Evolutionary conservation across 192 early-diverging fungal genomes (phyloP).

Genomic region (Cladochytrium replicatum): DNA sequence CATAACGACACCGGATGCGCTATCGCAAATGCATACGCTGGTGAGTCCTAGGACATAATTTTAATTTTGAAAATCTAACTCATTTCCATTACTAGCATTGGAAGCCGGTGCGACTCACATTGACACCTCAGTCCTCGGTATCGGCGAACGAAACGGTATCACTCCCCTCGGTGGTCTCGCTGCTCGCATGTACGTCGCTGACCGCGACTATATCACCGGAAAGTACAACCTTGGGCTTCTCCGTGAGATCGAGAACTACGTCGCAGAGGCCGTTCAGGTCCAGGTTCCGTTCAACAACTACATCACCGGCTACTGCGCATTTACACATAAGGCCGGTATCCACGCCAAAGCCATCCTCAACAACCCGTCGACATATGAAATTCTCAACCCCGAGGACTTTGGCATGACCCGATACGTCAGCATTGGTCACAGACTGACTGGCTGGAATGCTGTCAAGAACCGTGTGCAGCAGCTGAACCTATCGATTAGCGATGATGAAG

Average conservation of each 20-base stretch:
- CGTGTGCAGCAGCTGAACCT: slow-evolving; percentile 88
- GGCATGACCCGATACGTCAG: slow-evolving; percentile 95
- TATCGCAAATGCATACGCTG: slow-evolving; percentile 93
- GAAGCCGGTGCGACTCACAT: slow-evolving; percentile 98
- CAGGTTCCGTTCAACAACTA: slow-evolving; percentile 99
- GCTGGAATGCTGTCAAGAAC: slow-evolving; percentile 99
- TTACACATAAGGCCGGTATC: slow-evolving; percentile 99
- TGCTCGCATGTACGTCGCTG: slow-evolving; percentile 91
- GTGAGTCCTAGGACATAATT: slow-evolving; percentile 9
- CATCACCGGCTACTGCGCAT: slow-evolving; percentile 97
- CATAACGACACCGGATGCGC: slow-evolving; percentile 99
- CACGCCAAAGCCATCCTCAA: slow-evolving; percentile 99
- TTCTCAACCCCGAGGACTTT: slow-evolving; percentile 96
- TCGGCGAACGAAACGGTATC: slow-evolving; percentile 98
- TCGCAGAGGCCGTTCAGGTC: slow-evolving; percentile 89
- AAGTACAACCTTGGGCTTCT: slow-evolving; percentile 93
- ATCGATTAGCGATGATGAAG: slow-evolving; percentile 71
- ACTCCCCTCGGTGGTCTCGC: slow-evolving; percentile 88
- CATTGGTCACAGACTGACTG: slow-evolving; percentile 93
- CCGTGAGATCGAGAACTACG: slow-evolving; percentile 91
- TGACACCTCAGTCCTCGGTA: slow-evolving; percentile 94
- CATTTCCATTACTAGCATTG: slow-evolving; percentile 47
- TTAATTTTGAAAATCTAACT: background rate
- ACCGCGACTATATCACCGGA: slow-evolving; percentile 80
- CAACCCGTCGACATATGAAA: slow-evolving; percentile 97